These are phyloP conservation scores for Hypoxylon sp. DNA, from an alignment of 2,329 filamentous ascomycete genomes.

Conservation along the genomic window DNA sequence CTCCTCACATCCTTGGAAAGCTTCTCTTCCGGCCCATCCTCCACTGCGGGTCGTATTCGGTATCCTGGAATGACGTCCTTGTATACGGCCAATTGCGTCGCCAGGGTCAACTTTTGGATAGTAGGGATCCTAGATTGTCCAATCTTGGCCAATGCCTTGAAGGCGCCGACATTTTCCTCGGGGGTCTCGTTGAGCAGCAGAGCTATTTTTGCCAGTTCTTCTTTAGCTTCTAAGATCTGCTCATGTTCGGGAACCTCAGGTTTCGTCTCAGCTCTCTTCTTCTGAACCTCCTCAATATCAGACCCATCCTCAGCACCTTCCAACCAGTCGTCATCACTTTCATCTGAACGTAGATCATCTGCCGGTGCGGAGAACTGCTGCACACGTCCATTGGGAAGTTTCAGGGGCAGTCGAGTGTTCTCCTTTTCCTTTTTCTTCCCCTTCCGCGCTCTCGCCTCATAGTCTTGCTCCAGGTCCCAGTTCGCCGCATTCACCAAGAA, in stretches of 20 bases:
- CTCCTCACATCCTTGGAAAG: constrained; percentile 92
- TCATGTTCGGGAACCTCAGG: constrained; percentile 78
- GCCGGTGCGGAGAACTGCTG: constrained; percentile 69
- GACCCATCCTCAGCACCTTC: constrained; percentile 68
- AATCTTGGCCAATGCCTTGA: constrained; percentile 82
- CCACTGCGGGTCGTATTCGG: constrained; percentile 83
- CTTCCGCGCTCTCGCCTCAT: constrained; percentile 84
- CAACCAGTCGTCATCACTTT: constrained; percentile 73
- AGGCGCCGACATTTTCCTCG: constrained; percentile 84
- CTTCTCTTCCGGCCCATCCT: constrained; percentile 80
- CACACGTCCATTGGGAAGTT: constrained; percentile 81
- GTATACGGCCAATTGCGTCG: constrained; percentile 89
- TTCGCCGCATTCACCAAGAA: constrained; percentile 81
- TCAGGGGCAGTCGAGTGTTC: constrained; percentile 83
- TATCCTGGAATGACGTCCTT: constrained; percentile 98
- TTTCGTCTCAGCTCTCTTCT: constrained; percentile 58
- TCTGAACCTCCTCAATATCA: constrained; percentile 54
- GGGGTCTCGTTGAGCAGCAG: constrained; percentile 88
- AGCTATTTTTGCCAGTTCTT: constrained; percentile 89
- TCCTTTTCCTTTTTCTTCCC: constrained; percentile 76
- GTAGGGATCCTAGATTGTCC: constrained; percentile 75
- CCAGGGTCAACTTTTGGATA: constrained; percentile 87
- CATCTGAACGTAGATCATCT: constrained; percentile 69
- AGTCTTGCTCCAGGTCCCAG: constrained; percentile 94
- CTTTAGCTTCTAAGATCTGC: constrained; percentile 88